Evolutionary conservation across 2,329 filamentous ascomycete species (phyloP).

Genomic region (Aspergillus neoniger): DNA sequence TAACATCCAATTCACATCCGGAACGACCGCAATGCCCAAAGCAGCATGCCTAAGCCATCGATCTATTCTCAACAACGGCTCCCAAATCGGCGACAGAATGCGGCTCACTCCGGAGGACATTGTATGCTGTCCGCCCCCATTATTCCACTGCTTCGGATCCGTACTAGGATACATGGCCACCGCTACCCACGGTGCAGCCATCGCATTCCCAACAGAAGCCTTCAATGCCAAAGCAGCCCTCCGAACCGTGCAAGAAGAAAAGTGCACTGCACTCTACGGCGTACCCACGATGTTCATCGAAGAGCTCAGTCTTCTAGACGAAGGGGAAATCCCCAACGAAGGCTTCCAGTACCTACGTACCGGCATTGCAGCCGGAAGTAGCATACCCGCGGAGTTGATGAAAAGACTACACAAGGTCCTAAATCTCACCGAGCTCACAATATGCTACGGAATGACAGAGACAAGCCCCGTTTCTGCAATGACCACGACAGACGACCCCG

Average conservation of each 20-base stretch:
- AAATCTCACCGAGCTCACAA: constrained; percentile 79
- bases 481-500: constrained; percentile 75
- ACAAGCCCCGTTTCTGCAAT: constrained; percentile 72
- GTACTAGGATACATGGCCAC: constrained; percentile 96
- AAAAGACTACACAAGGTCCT: constrained; percentile 66
- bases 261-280: constrained; percentile 74
- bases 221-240: constrained; percentile 79
- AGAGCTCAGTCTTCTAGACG: constrained; percentile 74
- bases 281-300: constrained; percentile 95
- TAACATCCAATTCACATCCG: constrained; percentile 96
- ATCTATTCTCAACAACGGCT: constrained; percentile 90
- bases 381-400: constrained; percentile 77
- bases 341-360: constrained; percentile 72
- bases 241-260: constrained; percentile 62
- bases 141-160: constrained; percentile 77
- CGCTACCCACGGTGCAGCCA: constrained; percentile 74
- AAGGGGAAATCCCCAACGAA: constrained; percentile 47
- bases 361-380: constrained; percentile 87
- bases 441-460: constrained; percentile 97
- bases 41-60: constrained; percentile 85
- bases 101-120: constrained; percentile 71
- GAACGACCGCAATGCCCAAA: constrained; percentile 89
- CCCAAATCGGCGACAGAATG: constrained; percentile 83
- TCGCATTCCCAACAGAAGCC: constrained; percentile 82
- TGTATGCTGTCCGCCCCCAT: constrained; percentile 63